phyloP scores from a whole-genome alignment of 2,329 filamentous ascomycete genomes.

The Fusarium foetens region DNA sequence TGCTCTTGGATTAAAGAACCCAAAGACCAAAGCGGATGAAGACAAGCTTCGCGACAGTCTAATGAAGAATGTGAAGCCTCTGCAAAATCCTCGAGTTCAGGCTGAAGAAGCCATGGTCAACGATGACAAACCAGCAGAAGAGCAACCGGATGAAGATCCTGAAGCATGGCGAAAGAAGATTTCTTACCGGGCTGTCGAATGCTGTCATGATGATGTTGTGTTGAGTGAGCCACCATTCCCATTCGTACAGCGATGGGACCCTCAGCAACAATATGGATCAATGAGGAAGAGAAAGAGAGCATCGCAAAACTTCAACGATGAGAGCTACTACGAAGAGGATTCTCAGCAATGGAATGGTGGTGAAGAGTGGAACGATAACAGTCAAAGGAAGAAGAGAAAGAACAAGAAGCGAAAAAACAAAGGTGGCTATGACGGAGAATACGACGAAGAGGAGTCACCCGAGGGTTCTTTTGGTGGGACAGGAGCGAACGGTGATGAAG shows the following conservation, averaged over 20 bases:
- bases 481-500: slow-evolving; percentile 31
- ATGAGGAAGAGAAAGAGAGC: slow-evolving; percentile 62
- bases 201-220: slow-evolving; percentile 73
- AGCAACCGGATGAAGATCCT: slow-evolving; percentile 54
- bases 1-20: slow-evolving; percentile 74
- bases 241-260: slow-evolving; percentile 90
- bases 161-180: slow-evolving; percentile 81
- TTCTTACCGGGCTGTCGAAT: slow-evolving; percentile 83
- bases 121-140: slow-evolving; percentile 2
- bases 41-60: slow-evolving; percentile 69
- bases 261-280: slow-evolving; percentile 66
- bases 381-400: slow-evolving; percentile 49
- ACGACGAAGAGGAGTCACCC: slow-evolving; percentile 13
- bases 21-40: slow-evolving; percentile 75
- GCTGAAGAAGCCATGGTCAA: slow-evolving; percentile 28
- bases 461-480: slow-evolving; percentile 3
- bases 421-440: slow-evolving; percentile 12
- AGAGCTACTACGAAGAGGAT: slow-evolving; percentile 45
- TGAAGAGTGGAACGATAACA: slow-evolving; percentile 49
- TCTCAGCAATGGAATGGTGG: slow-evolving; percentile 44
- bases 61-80: slow-evolving; percentile 62
- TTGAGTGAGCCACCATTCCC: slow-evolving; percentile 86
- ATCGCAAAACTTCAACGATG: slow-evolving; percentile 50
- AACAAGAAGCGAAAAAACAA: slow-evolving; percentile 53
- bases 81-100: slow-evolving; percentile 50